Percentiles rank a stretch among this genome's conserved stretches.
These are phyloP conservation scores for Chlamydomonas incerta DNA, from an alignment of 139 green algal species.

Conservation along the genomic window DNA sequence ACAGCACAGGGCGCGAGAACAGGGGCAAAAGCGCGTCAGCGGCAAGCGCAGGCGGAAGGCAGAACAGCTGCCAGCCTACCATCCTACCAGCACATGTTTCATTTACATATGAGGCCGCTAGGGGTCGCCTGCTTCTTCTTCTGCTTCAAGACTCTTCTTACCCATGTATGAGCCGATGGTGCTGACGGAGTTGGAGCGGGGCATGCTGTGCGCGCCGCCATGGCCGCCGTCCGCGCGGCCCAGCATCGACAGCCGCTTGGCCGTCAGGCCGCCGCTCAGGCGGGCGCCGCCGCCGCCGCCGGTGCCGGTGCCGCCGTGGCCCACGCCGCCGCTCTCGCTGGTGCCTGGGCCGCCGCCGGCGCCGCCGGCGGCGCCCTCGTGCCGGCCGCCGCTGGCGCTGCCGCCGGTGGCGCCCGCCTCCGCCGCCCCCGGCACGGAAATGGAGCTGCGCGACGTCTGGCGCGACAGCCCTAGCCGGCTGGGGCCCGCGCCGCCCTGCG, in stretches of 20 bases:
- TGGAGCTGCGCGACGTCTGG: no score
- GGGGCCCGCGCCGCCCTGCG: no score
- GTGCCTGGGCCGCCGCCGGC: not conserved
- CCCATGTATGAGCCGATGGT: constrained; percentile 20
- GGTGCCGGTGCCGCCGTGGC: not conserved
- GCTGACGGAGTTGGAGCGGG: constrained; percentile 20
- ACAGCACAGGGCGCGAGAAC: no score
- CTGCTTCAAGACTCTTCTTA: not conserved
- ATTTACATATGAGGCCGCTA: no score
- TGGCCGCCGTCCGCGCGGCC: not conserved
- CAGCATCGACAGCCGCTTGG: not conserved
- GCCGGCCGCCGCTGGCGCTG: not conserved
- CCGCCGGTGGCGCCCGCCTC: no score
- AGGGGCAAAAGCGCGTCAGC: not conserved
- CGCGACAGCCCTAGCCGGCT: not conserved
- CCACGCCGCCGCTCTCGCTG: no score
- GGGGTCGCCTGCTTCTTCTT: no score
- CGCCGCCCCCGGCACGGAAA: not conserved
- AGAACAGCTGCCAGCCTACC: no score
- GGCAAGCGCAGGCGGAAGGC: no score
- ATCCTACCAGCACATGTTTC: no score
- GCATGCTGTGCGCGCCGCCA: not conserved
- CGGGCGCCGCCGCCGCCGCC: no score
- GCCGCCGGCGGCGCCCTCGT: not conserved
- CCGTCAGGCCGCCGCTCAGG: not conserved